These are phyloP conservation scores for Penicillium longicatenatum DNA, from an alignment of 495 filamentous ascomycete genomes.

Conservation along the genomic window DNA sequence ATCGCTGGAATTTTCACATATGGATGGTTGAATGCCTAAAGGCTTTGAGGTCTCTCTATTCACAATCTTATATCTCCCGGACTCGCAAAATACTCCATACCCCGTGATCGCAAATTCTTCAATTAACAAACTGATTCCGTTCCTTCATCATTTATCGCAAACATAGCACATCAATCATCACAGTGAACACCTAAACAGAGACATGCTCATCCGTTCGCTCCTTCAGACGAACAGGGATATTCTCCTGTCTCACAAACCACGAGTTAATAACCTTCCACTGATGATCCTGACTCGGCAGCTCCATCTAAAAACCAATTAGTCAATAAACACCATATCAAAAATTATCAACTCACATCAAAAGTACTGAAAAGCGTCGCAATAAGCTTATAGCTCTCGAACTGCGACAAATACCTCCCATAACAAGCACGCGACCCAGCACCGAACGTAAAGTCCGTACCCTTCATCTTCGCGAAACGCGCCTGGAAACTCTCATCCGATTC, in stretches of 20 bases:
- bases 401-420: constrained; percentile 68
- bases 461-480: constrained; percentile 29
- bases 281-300: constrained; percentile 25
- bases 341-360: constrained; percentile 54
- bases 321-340: not conserved
- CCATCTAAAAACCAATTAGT: constrained; percentile 26
- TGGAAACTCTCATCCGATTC: constrained; percentile 29
- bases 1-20: no score
- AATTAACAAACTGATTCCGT: no score
- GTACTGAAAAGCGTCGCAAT: constrained; percentile 67
- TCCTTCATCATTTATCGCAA: no score
- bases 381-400: constrained; percentile 77
- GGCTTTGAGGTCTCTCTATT: not conserved
- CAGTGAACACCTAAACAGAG: not conserved
- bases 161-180: not conserved
- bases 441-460: constrained; percentile 48
- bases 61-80: not conserved
- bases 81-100: not conserved
- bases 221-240: constrained; percentile 19
- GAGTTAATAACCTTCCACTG: constrained; percentile 34
- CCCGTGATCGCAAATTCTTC: not conserved
- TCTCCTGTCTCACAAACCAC: constrained; percentile 39
- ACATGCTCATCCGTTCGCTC: constrained; percentile 2
- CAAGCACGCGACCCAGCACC: constrained; percentile 63
- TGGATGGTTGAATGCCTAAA: no score